phyloP scores from a whole-genome alignment of 1,284 basidiomycete species.

The Ustilago curta region DNA sequence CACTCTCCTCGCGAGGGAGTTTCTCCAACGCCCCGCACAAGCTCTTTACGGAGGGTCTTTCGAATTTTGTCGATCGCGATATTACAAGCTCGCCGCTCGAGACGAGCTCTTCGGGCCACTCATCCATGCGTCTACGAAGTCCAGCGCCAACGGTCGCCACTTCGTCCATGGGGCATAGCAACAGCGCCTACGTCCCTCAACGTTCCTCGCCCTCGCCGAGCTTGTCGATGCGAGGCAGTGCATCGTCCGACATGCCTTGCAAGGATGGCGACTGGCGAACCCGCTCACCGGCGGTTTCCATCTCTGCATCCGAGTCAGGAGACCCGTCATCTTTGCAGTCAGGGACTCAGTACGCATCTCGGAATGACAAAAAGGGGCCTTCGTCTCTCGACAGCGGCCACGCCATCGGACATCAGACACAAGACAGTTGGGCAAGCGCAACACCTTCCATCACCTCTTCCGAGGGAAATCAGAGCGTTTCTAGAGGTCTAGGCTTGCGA shows the following conservation, averaged over 20 bases:
- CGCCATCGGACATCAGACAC: slow-evolving; percentile 23
- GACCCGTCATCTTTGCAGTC: slow-evolving; percentile 18
- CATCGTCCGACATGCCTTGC: slow-evolving; percentile 29
- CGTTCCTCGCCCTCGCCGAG: slow-evolving; percentile 24
- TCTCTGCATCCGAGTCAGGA: slow-evolving; percentile 23
- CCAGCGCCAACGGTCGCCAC: slow-evolving; percentile 34
- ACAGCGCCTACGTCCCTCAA: background rate
- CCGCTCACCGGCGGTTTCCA: slow-evolving; percentile 30
- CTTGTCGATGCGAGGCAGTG: slow-evolving; percentile 15
- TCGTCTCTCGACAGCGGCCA: slow-evolving; percentile 29
- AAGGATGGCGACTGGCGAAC: slow-evolving; percentile 35
- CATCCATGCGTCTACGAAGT: slow-evolving; percentile 34
- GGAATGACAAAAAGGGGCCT: slow-evolving; percentile 8
- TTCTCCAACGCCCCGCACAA: slow-evolving; percentile 21
- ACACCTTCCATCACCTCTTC: slow-evolving; percentile 34
- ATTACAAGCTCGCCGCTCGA: slow-evolving; percentile 40
- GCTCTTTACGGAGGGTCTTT: slow-evolving; percentile 22
- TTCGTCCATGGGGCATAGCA: slow-evolving; percentile 28
- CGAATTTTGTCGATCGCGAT: slow-evolving; percentile 16
- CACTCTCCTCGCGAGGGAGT: slow-evolving; percentile 15
- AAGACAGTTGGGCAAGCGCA: slow-evolving; percentile 43
- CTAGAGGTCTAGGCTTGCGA: slow-evolving; percentile 36
- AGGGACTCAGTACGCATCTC: background rate
- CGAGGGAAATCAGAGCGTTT: slow-evolving; percentile 24
- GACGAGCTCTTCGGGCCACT: slow-evolving; percentile 48